Conservation (phyloP, 148 eudicot species). For the Chenopodium berlandieri region DNA sequence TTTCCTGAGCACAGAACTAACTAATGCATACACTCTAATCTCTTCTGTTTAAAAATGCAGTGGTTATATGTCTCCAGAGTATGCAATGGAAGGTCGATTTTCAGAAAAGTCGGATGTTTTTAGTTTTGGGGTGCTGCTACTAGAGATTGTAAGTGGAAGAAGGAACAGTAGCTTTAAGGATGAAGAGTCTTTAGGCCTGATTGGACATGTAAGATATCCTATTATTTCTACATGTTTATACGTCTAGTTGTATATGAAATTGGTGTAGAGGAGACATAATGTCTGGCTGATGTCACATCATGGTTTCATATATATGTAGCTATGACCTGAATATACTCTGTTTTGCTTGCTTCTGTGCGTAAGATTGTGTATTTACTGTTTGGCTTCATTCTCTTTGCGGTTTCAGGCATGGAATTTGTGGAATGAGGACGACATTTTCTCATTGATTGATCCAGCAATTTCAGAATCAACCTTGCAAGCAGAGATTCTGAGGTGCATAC, state of each 20-base stretch:
- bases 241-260: neutral
- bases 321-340: neutral
- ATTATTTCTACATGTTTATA: neutral
- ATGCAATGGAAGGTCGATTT: constrained; percentile 48
- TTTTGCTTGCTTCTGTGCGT: neutral
- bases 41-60: constrained; percentile 20
- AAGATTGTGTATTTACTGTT: neutral
- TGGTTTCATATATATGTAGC: no score
- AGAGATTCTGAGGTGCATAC: constrained; percentile 45
- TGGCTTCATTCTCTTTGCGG: no score
- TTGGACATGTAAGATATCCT: constrained; percentile 42
- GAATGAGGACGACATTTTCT: constrained; percentile 34
- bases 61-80: constrained; percentile 61
- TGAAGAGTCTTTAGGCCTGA: constrained; percentile 28
- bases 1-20: neutral
- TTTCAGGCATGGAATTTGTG: constrained; percentile 64
- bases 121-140: constrained; percentile 47
- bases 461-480: neutral
- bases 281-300: neutral
- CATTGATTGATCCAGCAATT: constrained; percentile 36
- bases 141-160: constrained; percentile 50
- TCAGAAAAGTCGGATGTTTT: constrained; percentile 57
- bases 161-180: constrained; percentile 27
- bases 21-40: neutral
- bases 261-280: neutral